phyloP scores from a whole-genome alignment of 805 yeast genomes.

The Blastobotrys robertii region DNA sequence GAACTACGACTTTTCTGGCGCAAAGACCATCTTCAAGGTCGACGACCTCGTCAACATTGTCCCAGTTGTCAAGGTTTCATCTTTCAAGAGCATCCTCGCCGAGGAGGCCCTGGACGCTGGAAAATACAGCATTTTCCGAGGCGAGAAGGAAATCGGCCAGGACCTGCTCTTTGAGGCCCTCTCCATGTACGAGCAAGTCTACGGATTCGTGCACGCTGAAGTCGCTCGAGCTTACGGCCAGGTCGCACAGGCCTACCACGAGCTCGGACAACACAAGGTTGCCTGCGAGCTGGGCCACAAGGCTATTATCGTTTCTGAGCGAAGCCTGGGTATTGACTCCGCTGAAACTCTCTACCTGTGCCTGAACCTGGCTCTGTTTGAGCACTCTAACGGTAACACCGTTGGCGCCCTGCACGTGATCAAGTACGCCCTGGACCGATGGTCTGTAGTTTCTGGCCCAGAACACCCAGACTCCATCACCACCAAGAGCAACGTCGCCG shows the following conservation, averaged over 20 bases:
- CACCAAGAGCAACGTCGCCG: conserved; percentile 51
- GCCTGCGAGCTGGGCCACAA: conserved; percentile 60
- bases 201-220: conserved; percentile 70
- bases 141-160: conserved; percentile 41
- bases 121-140: conserved; percentile 16
- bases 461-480: conserved; percentile 64
- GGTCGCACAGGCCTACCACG: conserved; percentile 58
- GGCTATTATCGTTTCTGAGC: conserved; percentile 65
- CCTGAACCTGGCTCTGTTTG: conserved; percentile 66
- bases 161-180: conserved; percentile 60
- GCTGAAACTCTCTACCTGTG: conserved; percentile 63
- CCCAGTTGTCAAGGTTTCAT: conserved; percentile 68
- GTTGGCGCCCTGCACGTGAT: conserved; percentile 54
- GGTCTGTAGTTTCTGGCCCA: conserved; percentile 49
- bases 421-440: conserved; percentile 47
- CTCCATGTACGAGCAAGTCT: conserved; percentile 68
- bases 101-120: conserved; percentile 52
- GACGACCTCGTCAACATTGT: conserved; percentile 59
- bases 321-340: conserved; percentile 73
- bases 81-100: conserved; percentile 54
- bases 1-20: conserved; percentile 34
- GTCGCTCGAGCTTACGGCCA: conserved; percentile 61
- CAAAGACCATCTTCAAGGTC: conserved; percentile 33
- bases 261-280: conserved; percentile 42
- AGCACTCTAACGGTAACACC: conserved; percentile 48